phyloP scores from a whole-genome alignment of 495 filamentous ascomycete genomes.

The Articulospora tetracladia region DNA sequence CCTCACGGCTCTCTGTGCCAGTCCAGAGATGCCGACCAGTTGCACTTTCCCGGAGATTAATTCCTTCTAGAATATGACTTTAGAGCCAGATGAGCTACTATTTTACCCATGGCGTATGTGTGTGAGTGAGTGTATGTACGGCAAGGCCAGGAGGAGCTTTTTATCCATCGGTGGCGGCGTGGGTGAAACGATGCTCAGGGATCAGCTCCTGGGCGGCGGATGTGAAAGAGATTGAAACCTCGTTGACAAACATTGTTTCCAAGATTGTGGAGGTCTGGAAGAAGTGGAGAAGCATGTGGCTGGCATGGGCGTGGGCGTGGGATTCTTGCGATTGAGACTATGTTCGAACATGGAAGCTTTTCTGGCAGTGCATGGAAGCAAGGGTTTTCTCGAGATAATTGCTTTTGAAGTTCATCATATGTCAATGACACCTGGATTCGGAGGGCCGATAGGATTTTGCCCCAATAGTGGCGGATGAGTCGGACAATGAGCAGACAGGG shows the following conservation, averaged over 20 bases:
- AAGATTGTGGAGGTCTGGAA: background rate
- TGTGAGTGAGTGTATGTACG: background rate
- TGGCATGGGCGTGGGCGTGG: background rate
- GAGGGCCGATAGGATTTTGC: background rate
- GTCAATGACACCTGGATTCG: background rate
- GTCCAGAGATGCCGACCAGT: background rate
- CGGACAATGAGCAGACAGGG: background rate
- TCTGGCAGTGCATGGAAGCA: background rate
- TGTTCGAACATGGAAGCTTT: background rate
- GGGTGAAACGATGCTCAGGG: background rate
- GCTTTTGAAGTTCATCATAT: background rate
- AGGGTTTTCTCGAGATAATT: background rate
- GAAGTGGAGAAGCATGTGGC: background rate
- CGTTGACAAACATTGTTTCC: background rate
- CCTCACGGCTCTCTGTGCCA: background rate
- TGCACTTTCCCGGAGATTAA: slow-evolving; percentile 6
- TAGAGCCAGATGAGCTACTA: background rate
- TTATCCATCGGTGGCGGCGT: background rate
- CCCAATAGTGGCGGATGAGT: background rate
- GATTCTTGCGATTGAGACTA: background rate
- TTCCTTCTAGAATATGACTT: slow-evolving; percentile 7
- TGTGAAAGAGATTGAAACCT: background rate
- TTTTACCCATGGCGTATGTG: background rate
- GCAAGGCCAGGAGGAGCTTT: too few relatives aligned
- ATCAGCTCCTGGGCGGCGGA: background rate